These are phyloP conservation scores for Syzygium aromaticum DNA, from an alignment of 345 rosid species.

Conservation along the genomic window DNA sequence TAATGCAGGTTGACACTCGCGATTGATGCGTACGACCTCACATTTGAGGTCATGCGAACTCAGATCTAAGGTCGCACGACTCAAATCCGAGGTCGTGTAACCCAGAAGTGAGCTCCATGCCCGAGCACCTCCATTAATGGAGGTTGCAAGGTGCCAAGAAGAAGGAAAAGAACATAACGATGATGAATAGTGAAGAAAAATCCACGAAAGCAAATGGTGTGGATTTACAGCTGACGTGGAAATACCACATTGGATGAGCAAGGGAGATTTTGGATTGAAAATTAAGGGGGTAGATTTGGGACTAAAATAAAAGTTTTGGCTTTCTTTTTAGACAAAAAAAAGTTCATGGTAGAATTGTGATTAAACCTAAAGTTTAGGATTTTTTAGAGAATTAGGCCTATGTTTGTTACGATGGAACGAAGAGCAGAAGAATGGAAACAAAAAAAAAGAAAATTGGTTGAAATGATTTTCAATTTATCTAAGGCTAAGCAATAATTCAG, in stretches of 20 bases:
- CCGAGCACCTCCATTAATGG: background rate
- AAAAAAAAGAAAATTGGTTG: background rate
- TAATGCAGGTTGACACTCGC: background rate
- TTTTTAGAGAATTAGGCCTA: background rate
- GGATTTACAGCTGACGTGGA: too few species aligned
- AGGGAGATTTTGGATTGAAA: too few species aligned
- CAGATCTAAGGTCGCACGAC: background rate
- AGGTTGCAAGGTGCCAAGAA: background rate
- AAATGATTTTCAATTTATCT: rapidly evolving
- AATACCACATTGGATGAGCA: too few species aligned
- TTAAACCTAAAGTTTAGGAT: too few species aligned
- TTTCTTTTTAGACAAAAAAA: too few species aligned
- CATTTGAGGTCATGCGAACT: background rate
- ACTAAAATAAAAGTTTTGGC: too few species aligned
- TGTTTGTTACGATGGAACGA: background rate
- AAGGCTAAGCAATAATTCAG: rapidly evolving
- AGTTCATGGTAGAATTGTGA: too few species aligned
- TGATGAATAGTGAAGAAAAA: background rate
- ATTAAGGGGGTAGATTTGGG: too few species aligned
- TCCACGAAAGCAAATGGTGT: background rate
- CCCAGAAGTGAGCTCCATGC: background rate
- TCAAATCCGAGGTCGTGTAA: too few species aligned
- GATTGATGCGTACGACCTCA: background rate
- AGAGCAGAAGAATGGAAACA: background rate
- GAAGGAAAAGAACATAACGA: background rate